Evolutionary conservation across 306 rosid genomes (phyloP).

Genomic region (Cucumis cinereus): DNA sequence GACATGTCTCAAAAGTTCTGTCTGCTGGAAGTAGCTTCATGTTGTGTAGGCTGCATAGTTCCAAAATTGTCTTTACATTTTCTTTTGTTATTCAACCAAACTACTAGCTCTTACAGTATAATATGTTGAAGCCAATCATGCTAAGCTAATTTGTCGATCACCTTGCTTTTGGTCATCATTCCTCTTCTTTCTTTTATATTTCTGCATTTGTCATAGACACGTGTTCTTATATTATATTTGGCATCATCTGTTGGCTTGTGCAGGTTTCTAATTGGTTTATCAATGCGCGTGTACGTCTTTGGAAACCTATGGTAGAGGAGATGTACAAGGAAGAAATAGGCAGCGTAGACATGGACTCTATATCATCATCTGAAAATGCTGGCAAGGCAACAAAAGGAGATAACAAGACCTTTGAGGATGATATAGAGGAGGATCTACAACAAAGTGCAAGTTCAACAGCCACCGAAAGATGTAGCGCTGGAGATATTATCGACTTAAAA

Average conservation of each 20-base stretch:
- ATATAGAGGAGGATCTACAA: slow-evolving; percentile 39
- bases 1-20: neutral
- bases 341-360: slow-evolving; percentile 49
- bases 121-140: no score
- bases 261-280: slow-evolving; percentile 90
- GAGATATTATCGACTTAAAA: slow-evolving; percentile 37
- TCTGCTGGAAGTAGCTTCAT: neutral
- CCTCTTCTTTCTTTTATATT: neutral
- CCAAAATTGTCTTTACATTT: neutral
- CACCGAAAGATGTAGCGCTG: slow-evolving; percentile 32
- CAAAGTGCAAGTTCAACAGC: slow-evolving; percentile 34
- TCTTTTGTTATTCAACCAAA: neutral
- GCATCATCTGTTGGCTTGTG: slow-evolving; percentile 1
- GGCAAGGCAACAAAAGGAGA: slow-evolving; percentile 38
- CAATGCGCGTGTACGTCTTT: slow-evolving; percentile 76
- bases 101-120: neutral
- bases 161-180: neutral
- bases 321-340: slow-evolving; percentile 76
- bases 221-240: neutral
- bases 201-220: neutral
- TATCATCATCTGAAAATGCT: slow-evolving; percentile 51
- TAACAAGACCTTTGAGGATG: slow-evolving; percentile 30
- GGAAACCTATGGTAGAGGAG: slow-evolving; percentile 91
- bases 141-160: neutral
- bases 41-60: neutral